Evolutionary conservation across 495 filamentous ascomycete species (phyloP).

Genomic region (Penicillium desertorum): DNA sequence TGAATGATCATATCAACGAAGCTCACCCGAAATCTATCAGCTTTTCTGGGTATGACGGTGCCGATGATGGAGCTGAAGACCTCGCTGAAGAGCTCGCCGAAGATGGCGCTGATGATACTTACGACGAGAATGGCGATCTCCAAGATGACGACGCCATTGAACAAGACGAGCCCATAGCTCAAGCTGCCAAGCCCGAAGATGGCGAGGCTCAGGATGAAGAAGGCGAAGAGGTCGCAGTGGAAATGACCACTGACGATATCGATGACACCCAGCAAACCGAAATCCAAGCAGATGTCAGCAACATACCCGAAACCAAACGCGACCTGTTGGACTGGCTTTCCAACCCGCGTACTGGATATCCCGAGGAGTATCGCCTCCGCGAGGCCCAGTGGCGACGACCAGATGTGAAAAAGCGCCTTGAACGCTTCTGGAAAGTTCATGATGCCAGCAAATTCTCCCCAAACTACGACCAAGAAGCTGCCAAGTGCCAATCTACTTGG

Average conservation of each 20-base stretch:
- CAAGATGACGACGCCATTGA: conserved; percentile 25
- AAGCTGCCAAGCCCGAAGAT: conserved; percentile 14
- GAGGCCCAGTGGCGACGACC: conserved; percentile 21
- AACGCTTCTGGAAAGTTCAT: conserved; percentile 58
- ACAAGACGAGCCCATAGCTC: conserved; percentile 16
- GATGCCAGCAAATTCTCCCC: conserved; percentile 48
- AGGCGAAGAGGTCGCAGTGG: conserved; percentile 16
- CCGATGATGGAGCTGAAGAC: conserved; percentile 26
- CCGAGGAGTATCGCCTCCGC: conserved; percentile 24
- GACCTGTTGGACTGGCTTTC: conserved; percentile 30
- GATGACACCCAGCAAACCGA: conserved; percentile 12
- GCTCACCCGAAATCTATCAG: conserved; percentile 36
- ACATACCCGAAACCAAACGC: conserved; percentile 8
- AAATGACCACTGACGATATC: conserved; percentile 12
- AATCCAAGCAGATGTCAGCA: conserved; percentile 1
- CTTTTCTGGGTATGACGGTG: conserved; percentile 26
- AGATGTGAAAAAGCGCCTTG: conserved; percentile 57
- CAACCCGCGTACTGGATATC: conserved; percentile 28
- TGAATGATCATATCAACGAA: conserved; percentile 35
- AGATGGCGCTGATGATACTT: conserved; percentile 23
- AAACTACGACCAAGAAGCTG: conserved; percentile 34
- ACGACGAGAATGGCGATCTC: conserved; percentile 26
- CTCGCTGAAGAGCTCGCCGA: conserved; percentile 13
- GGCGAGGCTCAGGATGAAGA: conserved; percentile 14
- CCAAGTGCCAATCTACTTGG: conserved; percentile 35